Conservation (phyloP, 2,329 filamentous ascomycete species). For the Cylindrodendrum hubeiense region DNA sequence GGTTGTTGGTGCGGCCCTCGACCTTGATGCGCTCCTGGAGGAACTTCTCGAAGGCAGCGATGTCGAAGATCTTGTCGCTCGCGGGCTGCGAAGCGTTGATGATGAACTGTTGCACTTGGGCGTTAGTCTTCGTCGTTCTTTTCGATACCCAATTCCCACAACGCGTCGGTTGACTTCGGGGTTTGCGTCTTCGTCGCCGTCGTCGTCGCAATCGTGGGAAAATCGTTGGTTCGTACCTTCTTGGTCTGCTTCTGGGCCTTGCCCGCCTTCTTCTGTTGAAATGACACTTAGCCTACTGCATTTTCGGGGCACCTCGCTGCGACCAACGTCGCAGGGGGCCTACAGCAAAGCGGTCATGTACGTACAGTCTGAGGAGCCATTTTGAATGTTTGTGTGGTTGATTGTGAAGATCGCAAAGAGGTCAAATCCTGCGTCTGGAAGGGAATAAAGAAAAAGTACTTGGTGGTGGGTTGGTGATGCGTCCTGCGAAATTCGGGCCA, state of each 20-base stretch:
- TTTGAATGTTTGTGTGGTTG: constrained; percentile 57
- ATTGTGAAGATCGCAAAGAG: constrained; percentile 66
- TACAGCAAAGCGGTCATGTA: constrained; percentile 94
- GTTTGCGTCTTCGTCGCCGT: constrained; percentile 7
- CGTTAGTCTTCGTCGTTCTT: constrained; percentile 28
- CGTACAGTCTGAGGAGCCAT: constrained; percentile 94
- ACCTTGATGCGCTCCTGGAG: constrained; percentile 99
- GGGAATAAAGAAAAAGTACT: constrained; percentile 26
- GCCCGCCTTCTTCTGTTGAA: constrained; percentile 74
- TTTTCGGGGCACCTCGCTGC: constrained; percentile 47
- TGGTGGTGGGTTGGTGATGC: constrained; percentile 23
- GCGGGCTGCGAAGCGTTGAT: constrained; percentile 99
- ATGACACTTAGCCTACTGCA: constrained; percentile 96
- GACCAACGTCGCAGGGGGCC: constrained; percentile 55
- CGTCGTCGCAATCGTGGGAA: constrained; percentile 8
- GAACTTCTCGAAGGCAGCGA: constrained; percentile 99
- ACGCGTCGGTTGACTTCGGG: constrained; percentile 8
- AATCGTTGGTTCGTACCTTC: constrained; percentile 71
- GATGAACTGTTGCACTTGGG: constrained; percentile 78
- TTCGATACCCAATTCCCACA: constrained; percentile 1
- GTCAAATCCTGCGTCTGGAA: constrained; percentile 84
- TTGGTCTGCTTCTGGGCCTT: constrained; percentile 86
- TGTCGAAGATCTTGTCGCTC: constrained; percentile 99
- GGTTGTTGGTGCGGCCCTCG: constrained; percentile 97
- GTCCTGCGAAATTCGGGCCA: constrained; percentile 29